Percentiles rank a stretch among this genome's conserved stretches.
Conservation (phyloP, 139 green algal species). For the Chlamydomonas sphaeroides region DNA sequence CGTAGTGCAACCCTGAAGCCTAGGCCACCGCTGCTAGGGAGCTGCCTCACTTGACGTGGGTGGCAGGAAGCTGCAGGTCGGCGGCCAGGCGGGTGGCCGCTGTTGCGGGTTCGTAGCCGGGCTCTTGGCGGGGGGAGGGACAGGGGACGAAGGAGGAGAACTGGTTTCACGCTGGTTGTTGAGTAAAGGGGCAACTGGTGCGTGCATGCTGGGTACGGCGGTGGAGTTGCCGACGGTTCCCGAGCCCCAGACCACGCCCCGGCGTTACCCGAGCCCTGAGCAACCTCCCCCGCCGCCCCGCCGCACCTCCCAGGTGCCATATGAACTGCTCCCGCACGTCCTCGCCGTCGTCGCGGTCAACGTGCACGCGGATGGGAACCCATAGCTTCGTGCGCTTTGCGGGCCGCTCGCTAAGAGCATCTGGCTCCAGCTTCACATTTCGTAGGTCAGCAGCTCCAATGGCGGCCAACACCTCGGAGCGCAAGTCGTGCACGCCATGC, state of each 20-base stretch:
- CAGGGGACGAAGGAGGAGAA: not conserved
- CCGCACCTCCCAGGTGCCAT: conserved; percentile 21
- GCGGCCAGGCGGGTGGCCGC: conserved; percentile 14
- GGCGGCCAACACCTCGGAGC: not conserved
- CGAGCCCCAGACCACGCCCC: no score
- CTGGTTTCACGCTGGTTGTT: no score
- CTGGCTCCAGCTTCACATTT: not conserved
- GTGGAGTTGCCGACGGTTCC: no score
- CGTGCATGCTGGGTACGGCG: no score
- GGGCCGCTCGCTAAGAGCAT: not conserved
- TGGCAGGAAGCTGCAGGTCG: conserved; percentile 19
- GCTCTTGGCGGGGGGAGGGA: not conserved
- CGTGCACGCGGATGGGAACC: not conserved
- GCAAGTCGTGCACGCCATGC: not conserved
- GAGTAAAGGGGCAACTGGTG: no score
- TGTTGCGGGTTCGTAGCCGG: not conserved
- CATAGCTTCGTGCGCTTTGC: not conserved
- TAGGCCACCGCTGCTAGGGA: no score
- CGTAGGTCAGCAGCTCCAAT: not conserved
- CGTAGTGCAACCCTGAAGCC: no score
- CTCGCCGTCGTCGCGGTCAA: conserved; percentile 27
- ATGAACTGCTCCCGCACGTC: conserved; percentile 33
- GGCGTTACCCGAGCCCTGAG: no score
- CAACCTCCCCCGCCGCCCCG: no score
- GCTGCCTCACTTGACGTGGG: conserved; percentile 24